Evolutionary conservation across 495 filamentous ascomycete genomes (phyloP).

Genomic region (Penicillium paradoxum): DNA sequence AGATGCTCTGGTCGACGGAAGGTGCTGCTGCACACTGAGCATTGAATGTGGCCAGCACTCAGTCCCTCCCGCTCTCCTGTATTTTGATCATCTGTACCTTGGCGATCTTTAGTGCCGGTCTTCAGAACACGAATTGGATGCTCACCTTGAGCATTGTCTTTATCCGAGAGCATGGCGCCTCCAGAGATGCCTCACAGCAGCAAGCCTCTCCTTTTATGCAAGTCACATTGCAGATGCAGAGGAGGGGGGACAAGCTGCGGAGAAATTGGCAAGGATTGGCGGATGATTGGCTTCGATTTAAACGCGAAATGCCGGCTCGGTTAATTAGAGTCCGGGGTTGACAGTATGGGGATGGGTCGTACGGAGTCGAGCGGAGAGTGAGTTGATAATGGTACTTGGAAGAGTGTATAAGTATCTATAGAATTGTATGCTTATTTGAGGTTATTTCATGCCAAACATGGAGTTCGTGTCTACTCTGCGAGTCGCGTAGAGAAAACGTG

Average conservation of each 20-base stretch:
- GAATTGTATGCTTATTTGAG: too few relatives aligned
- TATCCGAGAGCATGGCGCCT: conserved; percentile 31
- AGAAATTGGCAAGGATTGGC: conserved; percentile 7
- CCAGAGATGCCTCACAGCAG: conserved; percentile 9
- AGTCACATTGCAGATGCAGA: conserved; percentile 2
- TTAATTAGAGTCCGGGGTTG: conserved; percentile 21
- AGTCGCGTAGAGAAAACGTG: background rate
- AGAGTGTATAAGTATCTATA: too few relatives aligned
- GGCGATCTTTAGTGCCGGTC: conserved; percentile 2
- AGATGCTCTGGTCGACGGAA: conserved; percentile 68
- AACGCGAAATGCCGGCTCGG: conserved; percentile 16
- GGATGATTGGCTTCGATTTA: conserved; percentile 6
- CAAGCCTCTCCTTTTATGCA: conserved; percentile 6
- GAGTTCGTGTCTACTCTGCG: background rate
- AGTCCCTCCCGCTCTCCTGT: conserved; percentile 21
- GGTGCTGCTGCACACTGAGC: conserved; percentile 48
- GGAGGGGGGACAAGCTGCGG: conserved; percentile 11
- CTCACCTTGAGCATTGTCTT: conserved; percentile 25
- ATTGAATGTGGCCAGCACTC: conserved; percentile 32
- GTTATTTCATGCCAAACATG: too few relatives aligned
- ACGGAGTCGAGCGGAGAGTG: too few relatives aligned
- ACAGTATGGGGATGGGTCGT: too few relatives aligned
- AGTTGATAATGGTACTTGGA: too few relatives aligned
- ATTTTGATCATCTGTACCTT: conserved; percentile 9
- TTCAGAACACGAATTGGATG: background rate